These are phyloP conservation scores for Penicillium lividum DNA, from an alignment of 495 filamentous ascomycete genomes.

Conservation along the genomic window DNA sequence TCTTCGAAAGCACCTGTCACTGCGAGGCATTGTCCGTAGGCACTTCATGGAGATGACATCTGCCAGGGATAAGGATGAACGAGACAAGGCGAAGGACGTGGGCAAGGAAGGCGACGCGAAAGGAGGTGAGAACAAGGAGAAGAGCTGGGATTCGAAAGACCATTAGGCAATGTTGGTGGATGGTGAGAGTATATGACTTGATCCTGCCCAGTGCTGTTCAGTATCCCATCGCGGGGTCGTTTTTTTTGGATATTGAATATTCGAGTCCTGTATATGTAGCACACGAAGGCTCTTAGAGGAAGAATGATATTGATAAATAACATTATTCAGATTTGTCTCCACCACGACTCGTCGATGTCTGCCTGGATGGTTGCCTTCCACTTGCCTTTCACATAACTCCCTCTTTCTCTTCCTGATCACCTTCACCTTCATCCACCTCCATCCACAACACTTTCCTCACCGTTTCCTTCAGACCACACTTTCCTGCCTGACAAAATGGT, in stretches of 20 bases:
- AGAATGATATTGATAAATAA: neutral
- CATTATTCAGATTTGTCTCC: neutral
- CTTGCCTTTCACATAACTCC: too few relatives aligned
- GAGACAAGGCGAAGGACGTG: neutral
- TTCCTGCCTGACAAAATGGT: neutral
- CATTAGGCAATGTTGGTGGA: neutral
- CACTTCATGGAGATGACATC: neutral
- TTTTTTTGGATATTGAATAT: neutral
- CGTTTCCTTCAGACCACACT: neutral
- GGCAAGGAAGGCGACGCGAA: neutral
- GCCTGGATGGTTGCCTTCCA: too few relatives aligned
- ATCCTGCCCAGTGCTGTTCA: neutral
- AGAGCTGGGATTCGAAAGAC: neutral
- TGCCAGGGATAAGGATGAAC: neutral
- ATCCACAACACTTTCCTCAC: too few relatives aligned
- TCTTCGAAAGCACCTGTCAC: constrained; percentile 1
- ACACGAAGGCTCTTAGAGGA: neutral
- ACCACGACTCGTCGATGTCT: neutral
- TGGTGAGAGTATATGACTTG: neutral
- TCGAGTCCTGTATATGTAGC: neutral
- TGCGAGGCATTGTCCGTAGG: constrained; percentile 6
- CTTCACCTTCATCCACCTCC: neutral
- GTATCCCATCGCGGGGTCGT: neutral
- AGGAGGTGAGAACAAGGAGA: neutral
- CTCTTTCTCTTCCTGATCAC: neutral